Evolutionary conservation across 768 basidiomycete species (phyloP), one percentile per base, ranked within the genome.

Genomic region (Suillus subaureus): DNA sequence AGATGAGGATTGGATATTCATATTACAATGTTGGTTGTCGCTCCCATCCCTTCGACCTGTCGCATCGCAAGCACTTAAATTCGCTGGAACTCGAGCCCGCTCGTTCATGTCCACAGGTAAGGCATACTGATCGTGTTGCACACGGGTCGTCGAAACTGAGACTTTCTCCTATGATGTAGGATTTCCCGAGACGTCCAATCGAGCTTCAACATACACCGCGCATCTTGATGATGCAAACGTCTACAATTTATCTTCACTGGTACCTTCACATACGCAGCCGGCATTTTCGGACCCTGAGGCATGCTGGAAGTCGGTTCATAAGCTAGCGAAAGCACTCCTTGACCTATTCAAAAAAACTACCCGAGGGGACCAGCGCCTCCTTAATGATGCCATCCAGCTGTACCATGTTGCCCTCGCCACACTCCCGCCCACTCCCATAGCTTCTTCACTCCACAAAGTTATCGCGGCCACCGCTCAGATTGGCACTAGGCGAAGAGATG

Each of bases 51-150:
- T 57, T 57, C 56, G 35, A 8, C 56, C 56, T 15, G 13, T 57
- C 35, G 35, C 56, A 57, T 57, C 56, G 7, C 56, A 57, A 57
- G 56, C 56, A 23, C 56, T 57, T 23, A 15, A 37, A 37, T 57
- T 57, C 15, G n/a, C 35, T 23, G 3, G 8, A 57, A 8, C 15
- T 37, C 56, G 15, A 6, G 47, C n/a, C 13, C 21, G 21, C 18
- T 0, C 5, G 11, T 33, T 7, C 13, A 13, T 23, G n/a, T 8
- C n/a, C 1, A 0, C 21, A 56, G 55, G 55, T 56, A n/a, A 28
- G 26, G 26, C 49, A 57, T 37, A 23, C 33, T 2, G 15, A 16
- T 15, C n/a, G 13, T 35, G n/a, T 56, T 56, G 13, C 4, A 23
- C 15, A 37, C 2, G 35, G 5, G 7, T 15, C 35, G 2, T 23